phyloP scores from a whole-genome alignment of 2,329 filamentous ascomycete species.

The Myrmaecium sp. region DNA sequence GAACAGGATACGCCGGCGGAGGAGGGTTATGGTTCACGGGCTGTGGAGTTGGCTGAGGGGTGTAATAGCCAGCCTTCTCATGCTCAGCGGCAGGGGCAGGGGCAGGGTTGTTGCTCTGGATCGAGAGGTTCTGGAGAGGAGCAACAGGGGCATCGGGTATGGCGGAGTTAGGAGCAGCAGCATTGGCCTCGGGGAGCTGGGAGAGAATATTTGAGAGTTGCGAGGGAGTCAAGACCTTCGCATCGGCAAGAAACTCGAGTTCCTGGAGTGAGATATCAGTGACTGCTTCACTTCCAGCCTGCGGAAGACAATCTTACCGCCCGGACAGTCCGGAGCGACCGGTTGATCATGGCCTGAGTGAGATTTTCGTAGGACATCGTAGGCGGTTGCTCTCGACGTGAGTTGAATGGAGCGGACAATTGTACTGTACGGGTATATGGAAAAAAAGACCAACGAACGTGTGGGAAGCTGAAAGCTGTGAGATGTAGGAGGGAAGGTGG shows the following conservation, averaged over 20 bases:
- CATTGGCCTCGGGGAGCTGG: constrained; percentile 47
- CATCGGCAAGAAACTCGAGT: constrained; percentile 75
- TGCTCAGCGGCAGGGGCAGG: constrained; percentile 12
- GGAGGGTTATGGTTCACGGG: constrained; percentile 22
- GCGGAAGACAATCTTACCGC: constrained; percentile 40
- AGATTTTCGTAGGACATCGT: constrained; percentile 25
- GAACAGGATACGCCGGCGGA: constrained; percentile 28
- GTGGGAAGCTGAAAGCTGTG: too few species aligned
- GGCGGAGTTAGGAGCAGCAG: constrained; percentile 5
- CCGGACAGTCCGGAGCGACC: constrained; percentile 75
- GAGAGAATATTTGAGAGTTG: constrained; percentile 59
- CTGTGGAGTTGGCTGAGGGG: constrained; percentile 9
- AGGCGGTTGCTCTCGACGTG: not conserved
- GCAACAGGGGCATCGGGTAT: constrained; percentile 14
- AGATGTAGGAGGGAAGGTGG: too few species aligned
- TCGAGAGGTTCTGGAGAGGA: constrained; percentile 16
- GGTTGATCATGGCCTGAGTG: constrained; percentile 50
- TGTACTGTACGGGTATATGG: too few species aligned
- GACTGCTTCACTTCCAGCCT: not conserved
- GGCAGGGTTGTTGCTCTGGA: constrained; percentile 10
- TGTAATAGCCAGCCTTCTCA: constrained; percentile 26
- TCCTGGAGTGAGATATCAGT: constrained; percentile 40
- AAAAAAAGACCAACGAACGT: too few species aligned
- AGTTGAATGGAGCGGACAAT: not conserved
- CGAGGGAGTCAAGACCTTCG: constrained; percentile 57